Evolutionary conservation across 352 stramenopile genomes (phyloP), one percentile per base, ranked within the genome.

Genomic region (Hyaloperonospora brassicae): DNA sequence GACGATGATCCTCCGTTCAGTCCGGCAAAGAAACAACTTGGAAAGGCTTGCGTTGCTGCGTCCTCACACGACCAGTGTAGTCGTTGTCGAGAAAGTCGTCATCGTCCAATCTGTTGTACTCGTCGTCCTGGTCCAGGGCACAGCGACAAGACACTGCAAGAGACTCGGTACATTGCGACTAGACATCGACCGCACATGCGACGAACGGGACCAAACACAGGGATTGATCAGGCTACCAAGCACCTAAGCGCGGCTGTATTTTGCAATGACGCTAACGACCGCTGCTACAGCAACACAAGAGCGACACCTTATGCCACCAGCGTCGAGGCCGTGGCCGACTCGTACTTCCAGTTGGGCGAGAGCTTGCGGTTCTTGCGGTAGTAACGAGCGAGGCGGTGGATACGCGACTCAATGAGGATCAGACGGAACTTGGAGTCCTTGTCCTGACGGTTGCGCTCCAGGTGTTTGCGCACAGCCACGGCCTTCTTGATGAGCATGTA

Each of bases 401-500:
- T 99, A 75, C 97, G 89, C 70, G 86, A 98, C 87, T 99, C 97
- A 69, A 99, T 98, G 40, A 99, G 87, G 96, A 99, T 99, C 39
- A 99, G 88, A 79, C 97, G 93, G 89, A 99, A 99, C 89, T 99
- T 99, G 71, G 95, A 98, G 84, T 99, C 96, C 85, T 99, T 99
- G 82, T 99, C 97, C 78, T 98, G 96, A 73, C 96, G 89, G 84
- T 99, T 99, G 64, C 93, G 84, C 79, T 99, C 97, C 50, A 99
- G 83, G 86, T 99, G 97, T 86, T 99, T 99, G 70, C 97, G 92
- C 36, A 99, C 96, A 67, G 96, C 89, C 64, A 99, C 97, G 54
- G 97, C 97, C 89, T 99, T 99, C 93, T 99, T 99, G 89, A 99
- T 99, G 51, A 99, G 87, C 92, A 98, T 98, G 93, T 99, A 99